phyloP scores from a whole-genome alignment of 805 yeast genomes.

The Ogataea pini region DNA sequence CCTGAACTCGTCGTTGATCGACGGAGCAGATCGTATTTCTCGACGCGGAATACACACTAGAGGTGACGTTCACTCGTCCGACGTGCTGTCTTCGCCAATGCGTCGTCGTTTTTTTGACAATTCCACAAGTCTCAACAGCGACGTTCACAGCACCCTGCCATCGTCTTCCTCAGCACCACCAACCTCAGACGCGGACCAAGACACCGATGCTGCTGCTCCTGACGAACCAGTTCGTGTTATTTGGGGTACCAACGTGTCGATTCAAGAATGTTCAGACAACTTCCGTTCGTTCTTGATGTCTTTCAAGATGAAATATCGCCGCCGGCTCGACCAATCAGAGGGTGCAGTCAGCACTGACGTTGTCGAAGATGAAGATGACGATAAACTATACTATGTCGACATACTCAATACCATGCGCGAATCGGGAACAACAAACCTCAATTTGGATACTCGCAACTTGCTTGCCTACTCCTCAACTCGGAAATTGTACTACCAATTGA shows the following conservation, averaged over 20 bases:
- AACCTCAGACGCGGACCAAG: slow-evolving; percentile 22
- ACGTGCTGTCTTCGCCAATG: slow-evolving; percentile 66
- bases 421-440: slow-evolving; percentile 78
- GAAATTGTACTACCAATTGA: slow-evolving; percentile 79
- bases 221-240: slow-evolving; percentile 86
- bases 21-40: slow-evolving; percentile 20
- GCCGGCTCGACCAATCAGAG: slow-evolving; percentile 42
- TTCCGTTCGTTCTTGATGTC: slow-evolving; percentile 84
- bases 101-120: slow-evolving; percentile 62
- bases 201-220: slow-evolving; percentile 18
- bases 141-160: slow-evolving; percentile 16
- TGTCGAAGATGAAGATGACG: slow-evolving; percentile 49
- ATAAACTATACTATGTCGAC: slow-evolving; percentile 70
- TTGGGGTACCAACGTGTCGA: slow-evolving; percentile 98
- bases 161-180: slow-evolving; percentile 27
- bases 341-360: neutral
- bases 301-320: slow-evolving; percentile 77
- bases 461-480: slow-evolving; percentile 73
- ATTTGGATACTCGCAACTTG: slow-evolving; percentile 80
- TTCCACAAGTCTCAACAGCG: slow-evolving; percentile 28
- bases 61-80: slow-evolving; percentile 77
- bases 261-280: slow-evolving; percentile 77
- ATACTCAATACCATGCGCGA: slow-evolving; percentile 73
- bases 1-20: slow-evolving; percentile 15
- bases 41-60: slow-evolving; percentile 56